phyloP scores from a whole-genome alignment of 352 stramenopile genomes.

The Phytophthora ohioensis region DNA sequence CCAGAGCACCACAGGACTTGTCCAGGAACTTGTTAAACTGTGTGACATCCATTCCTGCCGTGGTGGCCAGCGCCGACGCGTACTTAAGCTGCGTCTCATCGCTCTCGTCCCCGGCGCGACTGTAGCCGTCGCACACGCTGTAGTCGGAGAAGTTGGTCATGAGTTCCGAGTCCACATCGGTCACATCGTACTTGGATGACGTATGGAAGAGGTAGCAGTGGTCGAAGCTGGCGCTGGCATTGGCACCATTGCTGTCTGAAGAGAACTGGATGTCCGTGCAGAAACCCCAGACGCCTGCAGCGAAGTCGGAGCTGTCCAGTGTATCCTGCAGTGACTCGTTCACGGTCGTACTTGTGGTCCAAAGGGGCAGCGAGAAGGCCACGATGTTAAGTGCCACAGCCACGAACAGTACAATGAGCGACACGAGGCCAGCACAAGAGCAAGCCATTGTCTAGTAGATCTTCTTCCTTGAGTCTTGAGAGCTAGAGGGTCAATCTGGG shows the following conservation, averaged over 20 bases:
- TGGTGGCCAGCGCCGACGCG: conserved; percentile 41
- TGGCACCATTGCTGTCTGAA: conserved; percentile 25
- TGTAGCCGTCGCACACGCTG: conserved; percentile 71
- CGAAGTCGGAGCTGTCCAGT: conserved; percentile 57
- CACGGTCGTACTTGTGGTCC: conserved; percentile 66
- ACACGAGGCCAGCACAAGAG: conserved; percentile 59
- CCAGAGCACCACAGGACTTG: conserved; percentile 63
- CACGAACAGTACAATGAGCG: conserved; percentile 66
- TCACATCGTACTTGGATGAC: conserved; percentile 59
- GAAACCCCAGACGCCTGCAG: conserved; percentile 69
- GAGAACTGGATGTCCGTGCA: conserved; percentile 68
- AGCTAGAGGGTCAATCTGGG: background rate
- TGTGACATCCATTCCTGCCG: conserved; percentile 54
- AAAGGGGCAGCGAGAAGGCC: conserved; percentile 70
- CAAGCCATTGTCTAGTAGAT: conserved; percentile 49
- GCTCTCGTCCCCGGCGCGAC: conserved; percentile 37
- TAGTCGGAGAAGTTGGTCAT: conserved; percentile 59
- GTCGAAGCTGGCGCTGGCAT: conserved; percentile 56
- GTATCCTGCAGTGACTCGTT: conserved; percentile 45
- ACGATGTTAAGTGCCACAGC: conserved; percentile 67
- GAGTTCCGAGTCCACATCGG: conserved; percentile 41
- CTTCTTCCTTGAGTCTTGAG: conserved; percentile 3
- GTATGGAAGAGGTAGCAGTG: conserved; percentile 83
- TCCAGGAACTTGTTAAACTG: conserved; percentile 72
- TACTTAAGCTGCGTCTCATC: conserved; percentile 43